A percentile compares a stretch with the other conserved stretches of the same genome.
These are phyloP conservation scores for Eucalyptus erythrocorys DNA, from an alignment of 345 rosid species.

Conservation along the genomic window DNA sequence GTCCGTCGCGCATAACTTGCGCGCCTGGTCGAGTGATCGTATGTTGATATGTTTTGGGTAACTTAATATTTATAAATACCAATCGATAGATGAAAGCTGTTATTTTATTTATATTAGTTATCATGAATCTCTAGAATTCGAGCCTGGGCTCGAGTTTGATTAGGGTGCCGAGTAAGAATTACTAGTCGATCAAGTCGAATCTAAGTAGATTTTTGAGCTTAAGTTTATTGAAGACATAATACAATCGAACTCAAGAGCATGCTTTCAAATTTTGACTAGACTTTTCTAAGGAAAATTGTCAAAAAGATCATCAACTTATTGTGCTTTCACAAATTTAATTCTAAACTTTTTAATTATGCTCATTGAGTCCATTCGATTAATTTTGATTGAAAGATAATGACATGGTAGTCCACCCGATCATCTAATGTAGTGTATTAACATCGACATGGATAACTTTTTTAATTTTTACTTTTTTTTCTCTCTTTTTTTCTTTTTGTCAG, in stretches of 20 bases:
- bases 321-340: fast-evolving
- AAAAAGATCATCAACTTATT: fast-evolving
- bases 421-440: not conserved
- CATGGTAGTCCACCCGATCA: not conserved
- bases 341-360: fast-evolving
- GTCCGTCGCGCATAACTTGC: not conserved
- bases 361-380: fast-evolving
- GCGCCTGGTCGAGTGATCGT: not conserved
- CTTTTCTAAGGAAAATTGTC: too few relatives aligned
- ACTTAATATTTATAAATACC: not conserved
- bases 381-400: not conserved
- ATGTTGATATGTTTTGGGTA: not conserved
- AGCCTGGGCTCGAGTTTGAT: not conserved
- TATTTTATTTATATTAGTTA: not conserved
- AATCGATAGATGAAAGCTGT: not conserved
- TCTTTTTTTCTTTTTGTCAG: too few relatives aligned
- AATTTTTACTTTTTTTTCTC: fast-evolving
- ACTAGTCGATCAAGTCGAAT: not conserved
- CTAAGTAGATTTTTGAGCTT: not conserved
- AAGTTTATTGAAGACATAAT: not conserved
- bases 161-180: not conserved
- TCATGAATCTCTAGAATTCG: not conserved
- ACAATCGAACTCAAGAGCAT: not conserved
- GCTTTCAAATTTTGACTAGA: too few relatives aligned
- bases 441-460: too few relatives aligned